phyloP scores from a whole-genome alignment of 148 eudicot genomes.

The Fagopyrum esculentum region DNA sequence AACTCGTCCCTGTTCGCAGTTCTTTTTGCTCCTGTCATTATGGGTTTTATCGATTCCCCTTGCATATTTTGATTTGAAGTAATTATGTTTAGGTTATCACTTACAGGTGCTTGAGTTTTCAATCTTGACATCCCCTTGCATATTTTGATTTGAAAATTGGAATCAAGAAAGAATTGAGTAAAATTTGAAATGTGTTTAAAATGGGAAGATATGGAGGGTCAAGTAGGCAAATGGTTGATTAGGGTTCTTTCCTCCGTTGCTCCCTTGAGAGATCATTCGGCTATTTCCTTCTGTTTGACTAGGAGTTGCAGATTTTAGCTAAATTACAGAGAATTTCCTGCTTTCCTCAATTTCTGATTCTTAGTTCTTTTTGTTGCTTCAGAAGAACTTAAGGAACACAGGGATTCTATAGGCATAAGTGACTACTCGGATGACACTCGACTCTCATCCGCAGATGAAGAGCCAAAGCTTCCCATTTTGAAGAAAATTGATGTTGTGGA shows the following conservation, averaged over 20 bases:
- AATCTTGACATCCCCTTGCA: no score
- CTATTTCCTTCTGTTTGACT: not conserved
- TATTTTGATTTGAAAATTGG: no score
- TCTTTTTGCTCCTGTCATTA: no score
- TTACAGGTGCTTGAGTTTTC: no score
- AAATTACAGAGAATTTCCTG: not conserved
- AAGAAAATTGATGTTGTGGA: conserved; percentile 53
- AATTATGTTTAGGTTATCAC: no score
- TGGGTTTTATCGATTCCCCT: not conserved
- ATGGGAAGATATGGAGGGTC: no score
- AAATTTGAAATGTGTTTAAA: no score
- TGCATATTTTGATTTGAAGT: no score
- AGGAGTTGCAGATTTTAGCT: not conserved
- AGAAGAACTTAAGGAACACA: conserved; percentile 33
- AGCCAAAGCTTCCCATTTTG: conserved; percentile 58
- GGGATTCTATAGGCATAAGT: conserved; percentile 25
- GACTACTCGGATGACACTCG: conserved; percentile 27
- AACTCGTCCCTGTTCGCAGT: no score
- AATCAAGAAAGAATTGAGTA: no score
- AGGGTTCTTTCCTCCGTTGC: not conserved
- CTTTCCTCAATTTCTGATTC: not conserved
- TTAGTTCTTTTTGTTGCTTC: conserved; percentile 14
- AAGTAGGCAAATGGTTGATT: not conserved
- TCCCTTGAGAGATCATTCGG: not conserved
- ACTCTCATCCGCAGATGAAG: conserved; percentile 31